Evolutionary conservation across 352 stramenopile genomes (phyloP), one percentile per base, ranked within the genome.

Genomic region (Phytophthora macrochlamydospora): DNA sequence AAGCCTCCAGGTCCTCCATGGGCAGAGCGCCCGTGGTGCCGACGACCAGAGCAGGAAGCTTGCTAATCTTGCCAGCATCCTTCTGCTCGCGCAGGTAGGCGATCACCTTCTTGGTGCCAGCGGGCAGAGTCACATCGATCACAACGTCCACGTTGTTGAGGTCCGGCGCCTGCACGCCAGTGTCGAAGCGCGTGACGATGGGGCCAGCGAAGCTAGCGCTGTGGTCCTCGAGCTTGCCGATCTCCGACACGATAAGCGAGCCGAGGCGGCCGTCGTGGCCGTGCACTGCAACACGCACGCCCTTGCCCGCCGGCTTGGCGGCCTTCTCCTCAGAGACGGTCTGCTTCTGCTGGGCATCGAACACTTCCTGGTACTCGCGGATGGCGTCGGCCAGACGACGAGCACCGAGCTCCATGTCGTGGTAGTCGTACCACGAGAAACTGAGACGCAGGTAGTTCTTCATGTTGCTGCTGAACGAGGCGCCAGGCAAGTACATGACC

Each of bases 371-470:
- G 65, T 90, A 91, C 66, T 92, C 83, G 45, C 73, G 76, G 67
- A 92, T 91, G 29, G 84, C 81, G 42, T 83, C 85, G 13, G 79
- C 71, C 32, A 97, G 75, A 48, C 89, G 86, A 55, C 85, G 74
- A 18, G 81, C 88, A 13, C 89, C 89, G 24, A 95, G 73, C 56
- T 89, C 71, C 56, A 97, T 78, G 65, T 96, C 89, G 18, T 75
- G 62, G 58, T 83, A 79, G 57, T 94, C 83, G 76, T 97, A 97
- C 80, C 84, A 96, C 53, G 87, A 95, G 71, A 95, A 95, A 58
- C 82, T 93, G 44, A 97, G 75, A 51, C 89, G 85, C 64, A 95
- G 60, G 71, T 85, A 95, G 79, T 95, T 95, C 75, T 92, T 93
- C 86, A 97, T 94, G 43, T 79, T 85, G 67, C 81, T 79, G 54